Conservation (phyloP, 805 yeast species). For the Metschnikowia arizonensis region DNA sequence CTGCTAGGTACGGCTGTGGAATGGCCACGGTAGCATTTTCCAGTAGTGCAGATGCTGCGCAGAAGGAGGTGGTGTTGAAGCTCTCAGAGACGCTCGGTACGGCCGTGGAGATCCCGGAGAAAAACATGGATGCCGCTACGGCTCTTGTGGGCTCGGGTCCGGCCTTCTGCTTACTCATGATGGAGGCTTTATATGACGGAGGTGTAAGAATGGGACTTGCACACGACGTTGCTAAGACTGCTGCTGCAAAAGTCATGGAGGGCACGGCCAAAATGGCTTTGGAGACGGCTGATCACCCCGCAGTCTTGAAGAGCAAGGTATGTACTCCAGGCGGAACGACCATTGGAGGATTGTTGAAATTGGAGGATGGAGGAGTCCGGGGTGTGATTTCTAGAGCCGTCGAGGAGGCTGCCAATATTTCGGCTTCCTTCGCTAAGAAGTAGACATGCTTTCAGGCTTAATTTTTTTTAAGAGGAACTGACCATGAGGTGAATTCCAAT, state of each 20-base stretch:
- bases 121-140: constrained; percentile 94
- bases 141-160: constrained; percentile 96
- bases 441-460: constrained; percentile 3
- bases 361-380: constrained; percentile 90
- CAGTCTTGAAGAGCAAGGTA: constrained; percentile 77
- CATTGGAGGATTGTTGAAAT: constrained; percentile 85
- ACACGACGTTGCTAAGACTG: constrained; percentile 69
- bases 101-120: constrained; percentile 71
- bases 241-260: constrained; percentile 90
- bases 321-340: constrained; percentile 99
- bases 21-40: constrained; percentile 90
- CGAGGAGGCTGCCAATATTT: constrained; percentile 86
- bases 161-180: constrained; percentile 82
- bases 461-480: neutral
- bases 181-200: constrained; percentile 91
- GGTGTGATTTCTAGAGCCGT: constrained; percentile 84
- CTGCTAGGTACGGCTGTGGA: constrained; percentile 89
- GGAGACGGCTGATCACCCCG: constrained; percentile 81
- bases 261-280: constrained; percentile 92
- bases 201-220: constrained; percentile 95
- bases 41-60: constrained; percentile 36
- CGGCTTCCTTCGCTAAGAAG: constrained; percentile 47
- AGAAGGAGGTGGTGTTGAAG: constrained; percentile 46
- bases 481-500: neutral
- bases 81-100: constrained; percentile 64